phyloP scores from a whole-genome alignment of 495 filamentous ascomycete genomes.

The Trichoderma asperelloides region DNA sequence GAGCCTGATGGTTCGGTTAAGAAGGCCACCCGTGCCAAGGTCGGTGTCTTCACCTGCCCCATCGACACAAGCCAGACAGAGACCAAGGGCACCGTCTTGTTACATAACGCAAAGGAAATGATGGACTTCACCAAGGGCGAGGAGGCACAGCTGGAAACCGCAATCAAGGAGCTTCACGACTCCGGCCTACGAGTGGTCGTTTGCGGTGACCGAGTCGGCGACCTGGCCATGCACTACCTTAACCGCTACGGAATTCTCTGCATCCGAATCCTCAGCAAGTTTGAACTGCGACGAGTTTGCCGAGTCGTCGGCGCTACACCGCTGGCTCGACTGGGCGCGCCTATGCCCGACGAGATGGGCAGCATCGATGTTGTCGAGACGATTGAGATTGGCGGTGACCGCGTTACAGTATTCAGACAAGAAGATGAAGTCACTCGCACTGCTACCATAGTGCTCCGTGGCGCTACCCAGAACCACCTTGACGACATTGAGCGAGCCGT shows the following conservation, averaged over 20 bases:
- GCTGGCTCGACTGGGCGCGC: slow-evolving; percentile 87
- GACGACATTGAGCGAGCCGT: slow-evolving; percentile 97
- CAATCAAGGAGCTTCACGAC: slow-evolving; percentile 92
- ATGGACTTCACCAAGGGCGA: slow-evolving; percentile 96
- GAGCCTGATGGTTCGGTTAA: slow-evolving; percentile 86
- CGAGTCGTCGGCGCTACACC: slow-evolving; percentile 94
- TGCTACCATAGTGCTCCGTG: slow-evolving; percentile 88
- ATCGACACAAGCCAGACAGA: slow-evolving; percentile 96
- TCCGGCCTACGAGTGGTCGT: slow-evolving; percentile 87
- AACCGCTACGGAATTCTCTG: slow-evolving; percentile 93
- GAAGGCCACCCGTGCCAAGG: slow-evolving; percentile 86
- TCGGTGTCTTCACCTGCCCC: slow-evolving; percentile 92
- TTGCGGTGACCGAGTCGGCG: slow-evolving; percentile 83
- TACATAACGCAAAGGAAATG: slow-evolving; percentile 98
- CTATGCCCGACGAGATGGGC: slow-evolving; percentile 99
- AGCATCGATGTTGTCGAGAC: slow-evolving; percentile 93
- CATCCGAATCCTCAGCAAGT: slow-evolving; percentile 97
- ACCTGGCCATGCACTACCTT: slow-evolving; percentile 94
- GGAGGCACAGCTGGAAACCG: slow-evolving; percentile 78
- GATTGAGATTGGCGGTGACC: slow-evolving; percentile 94
- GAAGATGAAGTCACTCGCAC: slow-evolving; percentile 88
- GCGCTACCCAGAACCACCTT: slow-evolving; percentile 94
- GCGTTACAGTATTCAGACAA: slow-evolving; percentile 97
- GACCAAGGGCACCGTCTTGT: slow-evolving; percentile 98
- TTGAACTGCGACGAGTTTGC: slow-evolving; percentile 87